Evolutionary conservation across 106 monocot species (phyloP).

Genomic region (Platanthera guangdongensis): DNA sequence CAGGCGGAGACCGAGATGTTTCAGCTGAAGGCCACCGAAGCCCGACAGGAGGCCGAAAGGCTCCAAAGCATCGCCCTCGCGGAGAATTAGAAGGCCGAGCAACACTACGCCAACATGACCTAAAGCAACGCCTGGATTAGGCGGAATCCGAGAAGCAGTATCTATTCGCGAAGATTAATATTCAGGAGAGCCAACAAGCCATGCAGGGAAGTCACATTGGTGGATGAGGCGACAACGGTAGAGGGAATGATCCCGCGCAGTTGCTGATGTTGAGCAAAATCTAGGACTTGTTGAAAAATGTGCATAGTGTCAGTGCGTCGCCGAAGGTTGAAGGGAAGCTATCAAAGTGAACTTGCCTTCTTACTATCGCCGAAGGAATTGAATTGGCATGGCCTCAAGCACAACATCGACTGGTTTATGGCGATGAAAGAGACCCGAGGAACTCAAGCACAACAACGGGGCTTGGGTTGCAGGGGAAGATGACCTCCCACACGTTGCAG

Average conservation of each 20-base stretch:
- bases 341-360: constrained; percentile 13
- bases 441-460: no score
- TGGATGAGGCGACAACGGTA: neutral
- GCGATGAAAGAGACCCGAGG: constrained; percentile 9
- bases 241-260: constrained; percentile 33
- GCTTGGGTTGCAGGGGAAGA: no score
- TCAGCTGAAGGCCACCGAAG: constrained; percentile 89
- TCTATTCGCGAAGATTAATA: constrained; percentile 80
- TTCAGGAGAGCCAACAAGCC: constrained; percentile 64
- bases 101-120: constrained; percentile 83
- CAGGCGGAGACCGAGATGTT: constrained; percentile 96
- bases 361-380: neutral
- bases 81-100: constrained; percentile 82
- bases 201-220: constrained; percentile 9
- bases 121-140: constrained; percentile 83
- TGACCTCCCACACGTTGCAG: no score
- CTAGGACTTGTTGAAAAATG: constrained; percentile 87
- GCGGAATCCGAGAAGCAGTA: constrained; percentile 92
- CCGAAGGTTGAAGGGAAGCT: constrained; percentile 52
- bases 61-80: constrained; percentile 76
- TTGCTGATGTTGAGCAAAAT: constrained; percentile 66
- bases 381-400: neutral
- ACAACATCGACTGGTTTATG: constrained; percentile 73
- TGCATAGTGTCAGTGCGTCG: constrained; percentile 32
- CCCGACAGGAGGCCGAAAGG: constrained; percentile 80